Conservation (phyloP, 192 early-diverging fungal genomes). For the Dissophora ornata region DNA sequence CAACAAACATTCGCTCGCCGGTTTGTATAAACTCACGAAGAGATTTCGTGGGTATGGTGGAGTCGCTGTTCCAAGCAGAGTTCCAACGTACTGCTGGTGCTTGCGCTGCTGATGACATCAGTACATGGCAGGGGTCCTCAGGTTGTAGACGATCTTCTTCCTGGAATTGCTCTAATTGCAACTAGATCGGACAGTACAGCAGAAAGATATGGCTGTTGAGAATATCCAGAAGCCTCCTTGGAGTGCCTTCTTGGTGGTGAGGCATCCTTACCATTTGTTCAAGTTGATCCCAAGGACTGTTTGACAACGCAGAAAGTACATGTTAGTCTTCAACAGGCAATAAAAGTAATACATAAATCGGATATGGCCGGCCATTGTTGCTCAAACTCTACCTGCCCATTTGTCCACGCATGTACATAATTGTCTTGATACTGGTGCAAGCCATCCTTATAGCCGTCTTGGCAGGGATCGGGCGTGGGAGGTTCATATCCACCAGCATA, state of each 20-base stretch:
- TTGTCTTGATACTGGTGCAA: conserved; percentile 6
- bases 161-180: neutral
- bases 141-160: conserved; percentile 12
- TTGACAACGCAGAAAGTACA: too few species aligned
- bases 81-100: too few species aligned
- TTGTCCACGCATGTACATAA: conserved; percentile 41
- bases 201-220: too few species aligned
- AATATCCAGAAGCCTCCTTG: too few species aligned
- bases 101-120: neutral
- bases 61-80: neutral
- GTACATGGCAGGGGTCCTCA: neutral
- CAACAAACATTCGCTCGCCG: conserved; percentile 30
- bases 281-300: conserved; percentile 36
- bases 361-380: too few species aligned
- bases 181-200: too few species aligned
- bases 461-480: conserved; percentile 21
- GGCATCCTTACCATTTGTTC: conserved; percentile 13
- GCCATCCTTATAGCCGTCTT: conserved; percentile 22
- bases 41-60: conserved; percentile 12
- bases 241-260: too few species aligned
- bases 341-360: too few species aligned
- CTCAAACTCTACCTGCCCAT: conserved; percentile 33
- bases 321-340: too few species aligned
- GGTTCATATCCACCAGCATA: conserved; percentile 27
- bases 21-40: conserved; percentile 28